Conservation (phyloP, 1,139 yeast genomes). For the Suhomyces bolitotheri region DNA sequence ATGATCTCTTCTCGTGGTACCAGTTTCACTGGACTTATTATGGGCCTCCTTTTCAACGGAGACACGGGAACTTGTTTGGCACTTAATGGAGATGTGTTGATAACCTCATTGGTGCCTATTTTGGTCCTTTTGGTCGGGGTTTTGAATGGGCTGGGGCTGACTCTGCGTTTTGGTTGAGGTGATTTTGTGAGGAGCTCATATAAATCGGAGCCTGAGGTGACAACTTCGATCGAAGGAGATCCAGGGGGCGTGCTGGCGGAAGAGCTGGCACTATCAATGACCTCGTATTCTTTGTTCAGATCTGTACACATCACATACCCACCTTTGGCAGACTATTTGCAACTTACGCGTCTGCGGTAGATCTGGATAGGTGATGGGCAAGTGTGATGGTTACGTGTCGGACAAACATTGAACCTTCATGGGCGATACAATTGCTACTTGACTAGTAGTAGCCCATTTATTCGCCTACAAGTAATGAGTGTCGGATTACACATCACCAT, state of each 20-base stretch:
- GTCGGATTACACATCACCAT: too few species aligned
- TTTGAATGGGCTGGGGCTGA: conserved; percentile 13
- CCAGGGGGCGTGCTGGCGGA: not conserved
- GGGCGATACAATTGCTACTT: too few species aligned
- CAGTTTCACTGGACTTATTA: not conserved
- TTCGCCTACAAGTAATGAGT: too few species aligned
- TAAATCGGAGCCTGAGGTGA: conserved; percentile 4
- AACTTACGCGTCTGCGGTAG: not conserved
- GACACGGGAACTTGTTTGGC: conserved; percentile 5
- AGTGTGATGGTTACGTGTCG: too few species aligned
- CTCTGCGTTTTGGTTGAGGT: not conserved
- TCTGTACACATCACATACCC: conserved; percentile 1
- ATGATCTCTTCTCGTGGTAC: conserved; percentile 16
- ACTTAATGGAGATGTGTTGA: not conserved
- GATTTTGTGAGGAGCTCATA: not conserved
- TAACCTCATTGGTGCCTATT: not conserved
- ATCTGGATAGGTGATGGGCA: not conserved
- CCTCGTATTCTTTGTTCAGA: conserved; percentile 13
- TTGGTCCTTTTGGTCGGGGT: conserved; percentile 18
- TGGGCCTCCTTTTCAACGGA: conserved; percentile 4
- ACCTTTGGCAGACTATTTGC: not conserved
- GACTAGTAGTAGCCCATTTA: too few species aligned
- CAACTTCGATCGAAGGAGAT: not conserved
- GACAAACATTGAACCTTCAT: too few species aligned
- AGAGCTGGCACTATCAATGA: conserved; percentile 9